Conservation (phyloP, 176 grass and related monocot genomes). For the Bonia amplexicaulis region DNA sequence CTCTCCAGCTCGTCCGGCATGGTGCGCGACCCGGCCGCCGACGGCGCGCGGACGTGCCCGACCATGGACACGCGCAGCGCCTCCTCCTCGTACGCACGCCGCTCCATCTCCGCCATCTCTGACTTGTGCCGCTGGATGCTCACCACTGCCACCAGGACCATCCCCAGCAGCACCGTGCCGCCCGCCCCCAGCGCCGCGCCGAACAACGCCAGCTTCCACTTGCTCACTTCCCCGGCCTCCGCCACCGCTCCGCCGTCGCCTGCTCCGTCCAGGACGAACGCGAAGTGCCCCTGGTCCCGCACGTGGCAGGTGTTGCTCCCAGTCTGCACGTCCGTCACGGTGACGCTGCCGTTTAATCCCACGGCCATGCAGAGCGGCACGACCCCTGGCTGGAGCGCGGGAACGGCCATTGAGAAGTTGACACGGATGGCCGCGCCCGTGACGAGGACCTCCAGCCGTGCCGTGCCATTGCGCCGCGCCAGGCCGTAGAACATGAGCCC, state of each 20-base stretch:
- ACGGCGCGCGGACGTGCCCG: constrained; percentile 82
- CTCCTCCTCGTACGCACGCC: constrained; percentile 74
- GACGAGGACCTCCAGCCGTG: constrained; percentile 39
- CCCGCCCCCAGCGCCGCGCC: constrained; percentile 54
- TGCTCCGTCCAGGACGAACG: constrained; percentile 44
- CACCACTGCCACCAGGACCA: constrained; percentile 65
- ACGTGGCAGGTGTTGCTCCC: constrained; percentile 46
- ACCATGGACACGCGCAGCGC: constrained; percentile 87
- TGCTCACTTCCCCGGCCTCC: constrained; percentile 37
- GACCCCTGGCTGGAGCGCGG: constrained; percentile 19
- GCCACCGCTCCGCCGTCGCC: not conserved
- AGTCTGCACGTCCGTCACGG: constrained; percentile 46
- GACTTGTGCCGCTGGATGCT: constrained; percentile 54
- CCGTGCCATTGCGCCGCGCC: constrained; percentile 21
- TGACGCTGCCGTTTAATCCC: constrained; percentile 33
- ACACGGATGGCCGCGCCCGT: constrained; percentile 56
- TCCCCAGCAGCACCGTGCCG: constrained; percentile 60
- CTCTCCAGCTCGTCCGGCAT: constrained; percentile 58
- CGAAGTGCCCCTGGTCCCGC: constrained; percentile 77
- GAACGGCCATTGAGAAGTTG: constrained; percentile 59
- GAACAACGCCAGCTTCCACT: constrained; percentile 87
- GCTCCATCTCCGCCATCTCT: constrained; percentile 45
- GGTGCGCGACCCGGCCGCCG: constrained; percentile 63
- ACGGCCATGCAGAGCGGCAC: constrained; percentile 66
- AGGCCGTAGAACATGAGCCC: constrained; percentile 74